These are phyloP conservation scores for Wickerhamiella domercqiae DNA, from an alignment of 805 yeast genomes.

Conservation along the genomic window DNA sequence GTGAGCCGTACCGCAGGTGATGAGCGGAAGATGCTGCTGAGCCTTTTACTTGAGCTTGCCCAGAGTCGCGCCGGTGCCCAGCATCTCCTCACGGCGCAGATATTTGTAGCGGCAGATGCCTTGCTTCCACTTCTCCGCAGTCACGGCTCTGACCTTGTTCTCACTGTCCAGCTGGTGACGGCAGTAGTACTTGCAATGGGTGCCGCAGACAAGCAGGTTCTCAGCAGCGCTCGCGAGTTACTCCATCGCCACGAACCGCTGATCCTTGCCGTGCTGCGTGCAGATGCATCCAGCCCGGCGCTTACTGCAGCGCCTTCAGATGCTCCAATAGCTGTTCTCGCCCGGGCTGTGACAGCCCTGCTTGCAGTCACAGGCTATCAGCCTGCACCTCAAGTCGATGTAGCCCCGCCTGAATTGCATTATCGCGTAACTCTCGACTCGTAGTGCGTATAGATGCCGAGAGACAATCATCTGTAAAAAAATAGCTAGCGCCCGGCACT, in stretches of 20 bases:
- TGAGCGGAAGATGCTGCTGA: constrained; percentile 55
- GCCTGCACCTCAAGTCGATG: no score
- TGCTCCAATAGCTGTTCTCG: constrained; percentile 25
- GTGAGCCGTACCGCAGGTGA: constrained; percentile 20
- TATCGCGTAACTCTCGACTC: no score
- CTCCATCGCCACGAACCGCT: constrained; percentile 38
- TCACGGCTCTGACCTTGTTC: constrained; percentile 47
- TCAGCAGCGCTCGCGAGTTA: constrained; percentile 36
- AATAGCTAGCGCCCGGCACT: no score
- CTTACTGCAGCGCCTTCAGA: neutral
- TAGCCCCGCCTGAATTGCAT: no score
- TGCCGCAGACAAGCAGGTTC: constrained; percentile 48
- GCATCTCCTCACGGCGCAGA: constrained; percentile 55
- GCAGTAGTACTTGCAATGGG: constrained; percentile 64
- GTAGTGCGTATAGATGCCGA: no score
- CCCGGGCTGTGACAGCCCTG: constrained; percentile 38
- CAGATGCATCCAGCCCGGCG: constrained; percentile 27
- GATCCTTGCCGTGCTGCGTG: constrained; percentile 46
- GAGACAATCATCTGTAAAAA: no score
- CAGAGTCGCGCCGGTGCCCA: constrained; percentile 66
- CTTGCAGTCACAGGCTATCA: constrained; percentile 32
- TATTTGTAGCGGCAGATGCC: constrained; percentile 48
- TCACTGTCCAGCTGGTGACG: constrained; percentile 55
- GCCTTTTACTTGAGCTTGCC: constrained; percentile 57
- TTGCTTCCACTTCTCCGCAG: constrained; percentile 48